Evolutionary conservation across 2,329 filamentous ascomycete genomes (phyloP), one percentile per base, ranked within the genome.

Genomic region (Alternaria solani): DNA sequence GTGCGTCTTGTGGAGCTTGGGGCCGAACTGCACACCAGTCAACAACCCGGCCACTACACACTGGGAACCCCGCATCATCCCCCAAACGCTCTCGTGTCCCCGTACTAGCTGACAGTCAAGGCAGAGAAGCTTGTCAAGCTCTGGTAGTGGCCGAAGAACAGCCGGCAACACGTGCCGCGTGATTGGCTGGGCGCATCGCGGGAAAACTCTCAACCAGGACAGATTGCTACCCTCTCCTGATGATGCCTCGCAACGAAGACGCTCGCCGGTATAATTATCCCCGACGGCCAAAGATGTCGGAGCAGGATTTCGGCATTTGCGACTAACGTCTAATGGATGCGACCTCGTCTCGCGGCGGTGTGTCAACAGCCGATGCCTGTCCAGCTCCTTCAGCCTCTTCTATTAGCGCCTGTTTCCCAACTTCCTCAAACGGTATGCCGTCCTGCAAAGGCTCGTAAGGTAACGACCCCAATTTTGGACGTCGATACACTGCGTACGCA

Each of bases 401-500:
- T 66, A 86, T 84, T 66, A 86, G 69, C n/a, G 77, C 78, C 32
- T 79, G 74, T 54, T 86, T 78, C 67, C 86, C 84, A 14, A 78
- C 78, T 61, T 79, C 71, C 9, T 82, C 80, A 64, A 81, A 82
- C 3, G 84, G 84, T 61, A 87, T 86, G 0, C 85, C 84, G 32
- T 77, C 74, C 44, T 62, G 63, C 43, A 74, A 65, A 51, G 82
- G 75, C 62, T 77, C 76, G 20, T 56, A 68, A 59, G 61, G 61
- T 64, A 58, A 42, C 66, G 64, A 47, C 59, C 64, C 20, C 66
- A 63, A 12, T 85, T 85, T 1, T 85, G 85, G 62, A 85, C 87
- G 65, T 84, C 87, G 23, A 88, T 85, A 28, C 82, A 77, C 7
- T 87, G 84, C 3, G 87, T 81, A 0, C 82, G 16, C 74, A 78